phyloP scores from a whole-genome alignment of 768 basidiomycete species.

The Leccinum truebloodii region DNA sequence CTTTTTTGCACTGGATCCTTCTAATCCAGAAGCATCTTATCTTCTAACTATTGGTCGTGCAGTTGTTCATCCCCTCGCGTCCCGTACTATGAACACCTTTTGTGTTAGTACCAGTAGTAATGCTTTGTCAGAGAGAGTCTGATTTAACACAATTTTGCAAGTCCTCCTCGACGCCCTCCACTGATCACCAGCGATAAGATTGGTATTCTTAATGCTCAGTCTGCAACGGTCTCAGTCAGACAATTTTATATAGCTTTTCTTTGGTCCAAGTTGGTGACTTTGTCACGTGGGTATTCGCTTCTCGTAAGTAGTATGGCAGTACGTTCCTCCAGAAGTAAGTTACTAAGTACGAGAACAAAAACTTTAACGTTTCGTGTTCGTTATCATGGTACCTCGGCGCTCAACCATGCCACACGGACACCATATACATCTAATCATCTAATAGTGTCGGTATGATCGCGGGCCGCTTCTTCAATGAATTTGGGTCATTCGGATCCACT shows the following conservation, averaged over 20 bases:
- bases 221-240: constrained; percentile 14
- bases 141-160: constrained; percentile 11
- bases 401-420: not conserved
- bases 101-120: not conserved
- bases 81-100: not conserved
- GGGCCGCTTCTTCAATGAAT: constrained; percentile 23
- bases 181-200: constrained; percentile 18
- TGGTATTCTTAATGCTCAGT: constrained; percentile 10
- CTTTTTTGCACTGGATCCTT: not conserved
- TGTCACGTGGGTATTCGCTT: constrained; percentile 31
- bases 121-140: not conserved
- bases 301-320: not conserved
- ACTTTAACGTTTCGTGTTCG: not conserved
- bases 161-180: not conserved
- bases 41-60: not conserved
- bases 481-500: constrained; percentile 23
- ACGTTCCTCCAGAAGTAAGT: not conserved
- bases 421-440: not conserved
- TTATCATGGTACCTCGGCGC: constrained; percentile 13
- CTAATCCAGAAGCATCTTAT: not conserved
- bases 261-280: constrained; percentile 54
- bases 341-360: constrained; percentile 11
- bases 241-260: constrained; percentile 40
- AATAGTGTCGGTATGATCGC: constrained; percentile 7
- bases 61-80: not conserved